Percentiles rank a stretch among this genome's conserved stretches.
Evolutionary conservation across 2,329 filamentous ascomycete species (phyloP).

Genomic region (Juglanconis oblonga): DNA sequence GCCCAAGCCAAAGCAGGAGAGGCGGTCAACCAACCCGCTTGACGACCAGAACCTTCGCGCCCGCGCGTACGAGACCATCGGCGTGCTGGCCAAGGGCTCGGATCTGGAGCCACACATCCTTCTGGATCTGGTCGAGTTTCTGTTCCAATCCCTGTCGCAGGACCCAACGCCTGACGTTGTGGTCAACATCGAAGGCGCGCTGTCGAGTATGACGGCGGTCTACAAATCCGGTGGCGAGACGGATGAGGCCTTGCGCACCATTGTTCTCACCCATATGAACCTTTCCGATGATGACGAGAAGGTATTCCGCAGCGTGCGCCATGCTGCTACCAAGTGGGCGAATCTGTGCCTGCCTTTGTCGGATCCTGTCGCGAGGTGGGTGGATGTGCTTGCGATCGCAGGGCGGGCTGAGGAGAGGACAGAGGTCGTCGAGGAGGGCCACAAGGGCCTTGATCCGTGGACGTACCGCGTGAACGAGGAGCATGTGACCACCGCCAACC

Average conservation of each 20-base stretch:
- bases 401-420: constrained; percentile 65
- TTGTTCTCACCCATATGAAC: constrained; percentile 69
- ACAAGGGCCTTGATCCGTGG: constrained; percentile 76
- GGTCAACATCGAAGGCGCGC: constrained; percentile 83
- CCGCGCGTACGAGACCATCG: constrained; percentile 87
- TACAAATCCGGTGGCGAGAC: constrained; percentile 34
- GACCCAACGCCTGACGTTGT: constrained; percentile 74
- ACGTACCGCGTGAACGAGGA: constrained; percentile 45
- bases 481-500: constrained; percentile 29
- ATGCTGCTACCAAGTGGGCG: constrained; percentile 82
- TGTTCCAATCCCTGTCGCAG: constrained; percentile 79
- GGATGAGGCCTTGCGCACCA: constrained; percentile 38
- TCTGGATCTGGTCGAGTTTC: constrained; percentile 62
- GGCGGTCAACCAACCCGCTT: constrained; percentile 31
- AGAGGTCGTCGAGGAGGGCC: constrained; percentile 86
- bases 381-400: constrained; percentile 78
- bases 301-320: constrained; percentile 71
- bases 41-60: constrained; percentile 68
- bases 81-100: constrained; percentile 69
- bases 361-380: constrained; percentile 79
- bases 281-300: constrained; percentile 41
- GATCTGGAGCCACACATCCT: constrained; percentile 53
- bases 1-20: constrained; percentile 54
- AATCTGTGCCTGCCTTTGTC: constrained; percentile 82
- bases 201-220: constrained; percentile 66